phyloP scores from a whole-genome alignment of 139 green algal species.

The Tetradesmus lagerheimii region DNA sequence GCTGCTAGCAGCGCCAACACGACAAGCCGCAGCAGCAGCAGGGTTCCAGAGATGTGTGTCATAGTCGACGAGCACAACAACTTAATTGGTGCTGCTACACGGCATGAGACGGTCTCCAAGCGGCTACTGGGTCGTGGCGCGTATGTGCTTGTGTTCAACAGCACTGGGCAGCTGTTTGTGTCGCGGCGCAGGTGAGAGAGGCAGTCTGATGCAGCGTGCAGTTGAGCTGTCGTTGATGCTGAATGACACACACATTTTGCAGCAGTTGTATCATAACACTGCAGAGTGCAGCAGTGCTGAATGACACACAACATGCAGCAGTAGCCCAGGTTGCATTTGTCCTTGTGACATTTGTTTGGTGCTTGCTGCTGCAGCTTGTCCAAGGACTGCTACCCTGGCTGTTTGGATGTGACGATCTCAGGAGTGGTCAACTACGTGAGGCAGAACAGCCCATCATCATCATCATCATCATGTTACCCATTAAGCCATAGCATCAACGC shows the following conservation, averaged over 20 bases:
- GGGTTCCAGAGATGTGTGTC: conserved; percentile 43
- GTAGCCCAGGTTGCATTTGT: too few species aligned
- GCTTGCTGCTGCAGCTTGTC: background rate
- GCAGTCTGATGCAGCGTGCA: background rate
- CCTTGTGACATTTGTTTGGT: too few species aligned
- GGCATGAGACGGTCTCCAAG: conserved; percentile 23
- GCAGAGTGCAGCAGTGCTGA: too few species aligned
- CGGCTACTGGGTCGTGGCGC: conserved; percentile 52
- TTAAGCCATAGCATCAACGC: too few species aligned
- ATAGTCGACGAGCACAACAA: conserved; percentile 42
- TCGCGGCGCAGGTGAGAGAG: conserved; percentile 28
- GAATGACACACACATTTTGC: too few species aligned
- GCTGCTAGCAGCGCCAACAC: conserved; percentile 86
- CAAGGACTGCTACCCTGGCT: conserved; percentile 51
- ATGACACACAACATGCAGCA: too few species aligned
- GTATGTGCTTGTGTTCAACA: conserved; percentile 53
- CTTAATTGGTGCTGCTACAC: conserved; percentile 9
- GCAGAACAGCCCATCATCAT: too few species aligned
- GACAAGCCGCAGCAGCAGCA: background rate
- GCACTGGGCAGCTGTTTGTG: conserved; percentile 40
- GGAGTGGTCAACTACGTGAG: conserved; percentile 49
- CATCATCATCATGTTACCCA: too few species aligned
- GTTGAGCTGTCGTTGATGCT: background rate
- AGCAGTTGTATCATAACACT: too few species aligned
- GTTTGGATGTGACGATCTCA: conserved; percentile 50